Conservation (phyloP, 2,329 filamentous ascomycete genomes). For the Colletotrichum sidae region DNA sequence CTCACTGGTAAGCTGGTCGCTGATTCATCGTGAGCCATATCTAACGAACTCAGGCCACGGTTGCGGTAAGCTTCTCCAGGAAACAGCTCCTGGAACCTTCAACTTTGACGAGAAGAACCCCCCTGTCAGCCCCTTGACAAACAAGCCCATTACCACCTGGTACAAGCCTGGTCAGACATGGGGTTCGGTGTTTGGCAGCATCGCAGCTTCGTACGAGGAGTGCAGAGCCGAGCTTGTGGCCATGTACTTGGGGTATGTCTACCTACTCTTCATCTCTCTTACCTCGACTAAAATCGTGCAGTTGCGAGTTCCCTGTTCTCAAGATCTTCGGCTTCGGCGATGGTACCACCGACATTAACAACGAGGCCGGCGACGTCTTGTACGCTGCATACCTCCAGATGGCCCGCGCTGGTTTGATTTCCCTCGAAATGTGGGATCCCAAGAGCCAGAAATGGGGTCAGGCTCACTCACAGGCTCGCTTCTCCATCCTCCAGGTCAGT, state of each 20-base stretch:
- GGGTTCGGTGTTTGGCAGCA: slow-evolving; percentile 89
- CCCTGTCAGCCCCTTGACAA: slow-evolving; percentile 82
- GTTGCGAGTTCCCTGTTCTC: slow-evolving; percentile 88
- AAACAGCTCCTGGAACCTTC: slow-evolving; percentile 82
- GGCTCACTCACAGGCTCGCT: slow-evolving; percentile 90
- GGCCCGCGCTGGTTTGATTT: slow-evolving; percentile 90
- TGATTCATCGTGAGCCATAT: neutral
- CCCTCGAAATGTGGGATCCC: slow-evolving; percentile 95
- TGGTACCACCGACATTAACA: slow-evolving; percentile 77
- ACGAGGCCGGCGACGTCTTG: slow-evolving; percentile 85
- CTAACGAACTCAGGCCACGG: slow-evolving; percentile 73
- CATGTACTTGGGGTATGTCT: slow-evolving; percentile 73
- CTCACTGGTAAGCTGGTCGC: slow-evolving; percentile 58
- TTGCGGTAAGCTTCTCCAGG: slow-evolving; percentile 92
- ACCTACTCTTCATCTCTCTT: too few species aligned
- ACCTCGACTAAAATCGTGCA: slow-evolving; percentile 41
- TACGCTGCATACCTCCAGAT: slow-evolving; percentile 92
- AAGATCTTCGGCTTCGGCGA: slow-evolving; percentile 93
- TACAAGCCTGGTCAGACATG: slow-evolving; percentile 97
- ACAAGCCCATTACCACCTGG: slow-evolving; percentile 83
- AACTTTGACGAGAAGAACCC: slow-evolving; percentile 90
- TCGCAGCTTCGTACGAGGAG: slow-evolving; percentile 92
- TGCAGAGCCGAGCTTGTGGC: slow-evolving; percentile 94
- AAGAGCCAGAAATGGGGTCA: slow-evolving; percentile 93
- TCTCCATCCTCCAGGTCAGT: slow-evolving; percentile 77